These are phyloP conservation scores for Candida glucosophila DNA, from an alignment of 1,139 yeast genomes.

Conservation along the genomic window DNA sequence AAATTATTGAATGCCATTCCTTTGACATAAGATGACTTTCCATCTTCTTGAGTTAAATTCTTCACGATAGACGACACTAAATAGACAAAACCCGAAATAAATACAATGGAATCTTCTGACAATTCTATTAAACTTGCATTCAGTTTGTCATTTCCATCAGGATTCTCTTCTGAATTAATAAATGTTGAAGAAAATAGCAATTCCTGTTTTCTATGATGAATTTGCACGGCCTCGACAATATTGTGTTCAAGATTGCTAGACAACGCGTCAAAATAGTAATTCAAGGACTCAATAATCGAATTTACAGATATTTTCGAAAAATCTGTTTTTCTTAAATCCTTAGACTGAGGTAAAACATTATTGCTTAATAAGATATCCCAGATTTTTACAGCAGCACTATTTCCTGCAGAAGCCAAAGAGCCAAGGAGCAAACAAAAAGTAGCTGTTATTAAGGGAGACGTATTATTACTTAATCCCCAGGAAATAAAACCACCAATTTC, in stretches of 20 bases:
- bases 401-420: slow-evolving; percentile 58
- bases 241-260: slow-evolving; percentile 33
- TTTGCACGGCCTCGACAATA: slow-evolving; percentile 20
- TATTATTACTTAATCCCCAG: slow-evolving; percentile 82
- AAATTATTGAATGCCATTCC: slow-evolving; percentile 25
- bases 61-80: slow-evolving; percentile 28
- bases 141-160: slow-evolving; percentile 9
- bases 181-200: slow-evolving; percentile 17
- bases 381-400: slow-evolving; percentile 35
- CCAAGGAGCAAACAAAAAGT: slow-evolving; percentile 75
- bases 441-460: slow-evolving; percentile 74
- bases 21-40: slow-evolving; percentile 22
- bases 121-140: slow-evolving; percentile 40
- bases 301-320: slow-evolving; percentile 49
- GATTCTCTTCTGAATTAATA: slow-evolving; percentile 8
- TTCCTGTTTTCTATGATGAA: slow-evolving; percentile 30
- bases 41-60: slow-evolving; percentile 18
- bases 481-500: slow-evolving; percentile 63
- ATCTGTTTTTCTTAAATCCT: slow-evolving; percentile 24
- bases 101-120: slow-evolving; percentile 74
- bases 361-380: slow-evolving; percentile 34
- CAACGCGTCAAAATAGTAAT: slow-evolving; percentile 47
- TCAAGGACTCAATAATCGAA: slow-evolving; percentile 47
- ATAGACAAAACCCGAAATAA: slow-evolving; percentile 62
- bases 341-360: slow-evolving; percentile 11